A percentile compares a stretch with the other conserved stretches of the same genome.
Conservation (phyloP, 768 basidiomycete genomes). For the Astraeus odoratus region DNA sequence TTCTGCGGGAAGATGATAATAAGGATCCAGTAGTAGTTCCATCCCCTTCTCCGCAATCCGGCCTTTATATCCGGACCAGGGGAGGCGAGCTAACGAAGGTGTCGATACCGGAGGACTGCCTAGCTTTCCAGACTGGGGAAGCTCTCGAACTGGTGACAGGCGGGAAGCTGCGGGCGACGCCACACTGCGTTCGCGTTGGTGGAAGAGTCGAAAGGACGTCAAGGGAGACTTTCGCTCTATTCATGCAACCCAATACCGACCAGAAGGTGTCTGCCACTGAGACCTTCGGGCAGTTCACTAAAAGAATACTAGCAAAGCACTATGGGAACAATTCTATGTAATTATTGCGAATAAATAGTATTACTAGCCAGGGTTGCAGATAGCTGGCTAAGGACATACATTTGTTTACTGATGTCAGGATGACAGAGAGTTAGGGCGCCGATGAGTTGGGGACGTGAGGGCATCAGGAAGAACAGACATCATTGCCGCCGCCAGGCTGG, state of each 20-base stretch:
- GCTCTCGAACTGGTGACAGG: constrained; percentile 86
- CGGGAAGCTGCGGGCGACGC: constrained; percentile 79
- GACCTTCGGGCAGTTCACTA: constrained; percentile 89
- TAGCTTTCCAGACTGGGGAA: constrained; percentile 97
- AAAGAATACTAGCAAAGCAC: constrained; percentile 65
- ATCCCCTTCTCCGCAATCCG: constrained; percentile 70
- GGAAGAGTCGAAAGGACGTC: constrained; percentile 45
- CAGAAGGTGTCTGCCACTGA: constrained; percentile 60
- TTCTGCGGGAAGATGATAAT: constrained; percentile 46
- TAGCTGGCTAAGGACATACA: constrained; percentile 5
- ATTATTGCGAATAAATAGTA: constrained; percentile 5
- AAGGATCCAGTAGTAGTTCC: constrained; percentile 43
- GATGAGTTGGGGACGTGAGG: constrained; percentile 36
- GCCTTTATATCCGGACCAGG: constrained; percentile 87
- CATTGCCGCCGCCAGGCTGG: constrained; percentile 54
- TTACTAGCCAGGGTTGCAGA: background rate
- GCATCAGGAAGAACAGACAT: constrained; percentile 56
- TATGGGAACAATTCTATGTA: constrained; percentile 17
- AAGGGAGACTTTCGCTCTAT: constrained; percentile 85
- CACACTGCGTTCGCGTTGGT: constrained; percentile 87
- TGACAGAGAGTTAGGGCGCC: constrained; percentile 32
- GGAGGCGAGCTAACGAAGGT: constrained; percentile 76
- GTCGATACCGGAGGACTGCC: constrained; percentile 72
- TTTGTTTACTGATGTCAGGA: constrained; percentile 14
- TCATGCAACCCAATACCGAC: constrained; percentile 85